Base-by-base conservation (phyloP, 2,329 filamentous ascomycete species). In the Penicillium sclerotigenum region DNA sequence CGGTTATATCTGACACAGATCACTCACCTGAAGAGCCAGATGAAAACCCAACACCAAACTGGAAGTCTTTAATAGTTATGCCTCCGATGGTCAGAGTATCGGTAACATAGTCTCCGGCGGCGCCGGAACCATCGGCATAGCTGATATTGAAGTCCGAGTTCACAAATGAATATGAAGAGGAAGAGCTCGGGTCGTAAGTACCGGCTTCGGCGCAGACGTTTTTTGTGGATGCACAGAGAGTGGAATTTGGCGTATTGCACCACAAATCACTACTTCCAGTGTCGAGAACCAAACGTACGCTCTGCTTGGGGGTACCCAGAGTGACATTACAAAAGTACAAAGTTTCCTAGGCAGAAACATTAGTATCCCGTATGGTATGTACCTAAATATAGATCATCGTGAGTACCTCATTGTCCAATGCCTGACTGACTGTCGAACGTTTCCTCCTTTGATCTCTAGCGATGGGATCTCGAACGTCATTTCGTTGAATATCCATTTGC, bases 101-200 rank as follows among this genome's bases (percentile, higher is more conserved):
- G 5, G 83, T 86, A 2, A 85, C 89, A 71, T 96, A 96, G 73
- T 94, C 89, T 33, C 92, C 91, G 1, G 77, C 71, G 0, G 91
- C 89, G 5, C 86, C 85, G 0, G 89, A 89, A 43, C 89, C 89
- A 73, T 96, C 91, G 38, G 89, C 87, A 63, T 96, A 96, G 1
- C 86, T 86, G 61, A 96, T 96, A 75, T 93, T 92, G 78, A 97
- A 96, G 58, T 85, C 80, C 67, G 83, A 86, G 60, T 85, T 86
- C 52, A 96, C 73, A 68, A 87, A 91, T 33, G 80, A 67, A 73
- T 92, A 93, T 2, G 90, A 89, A 2, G 88, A 90, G 0, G 91
- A 96, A 1, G 79, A 68, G 61, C 80, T 81, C 1, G 81, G 70
- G 60, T 75, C 70, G 67, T 82, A 85, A 8, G 79, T 81, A 16